Evolutionary conservation across 192 early-diverging fungal species (phyloP), one percentile per base, ranked within the genome.

Genomic region (Obelidium mucronatum): DNA sequence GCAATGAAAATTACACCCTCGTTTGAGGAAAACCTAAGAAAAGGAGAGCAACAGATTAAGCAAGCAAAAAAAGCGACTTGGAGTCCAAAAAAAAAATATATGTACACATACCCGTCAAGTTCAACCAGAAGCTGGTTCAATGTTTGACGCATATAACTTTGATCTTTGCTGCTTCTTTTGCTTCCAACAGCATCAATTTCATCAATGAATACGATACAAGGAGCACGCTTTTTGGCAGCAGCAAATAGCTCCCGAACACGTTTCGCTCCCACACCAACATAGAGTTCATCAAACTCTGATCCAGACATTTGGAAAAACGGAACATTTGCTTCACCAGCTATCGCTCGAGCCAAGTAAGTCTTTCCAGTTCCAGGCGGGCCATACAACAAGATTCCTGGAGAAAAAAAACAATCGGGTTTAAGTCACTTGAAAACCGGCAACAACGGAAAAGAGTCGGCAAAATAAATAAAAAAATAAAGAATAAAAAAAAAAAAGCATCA

Each of bases 241-340:
- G 91, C 88, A 87, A 95, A 96, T 4, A 96, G 85, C 74, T 96
- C 94, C 24, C 95, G 89, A 13, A 96, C 93, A 54, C 94, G 81
- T 72, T 91, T 84, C 11, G 87, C 96, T 22, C 98, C 98, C 17
- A 98, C 96, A 70, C 97, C 97, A 28, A 99, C 97, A 79, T 97
- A 99, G 79, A 98, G 89, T 81, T 99, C 97, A 83, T 98, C 98
- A 89, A 99, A 98, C 85, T 99, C 98, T 76, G 89, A 91, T 39
- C 97, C 98, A 67, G 91, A 92, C 96, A 99, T 98, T 80, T 97
- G 96, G 80, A 99, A 98, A 83, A 99, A 99, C 2, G 97, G 96
- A 3, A 98, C 97, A 13, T 90, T 95, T 17, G 98, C 96, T 82
- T 99, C 97, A 17, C 97, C 97, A 11, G 98, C 98, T 31, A 98